Conservation (phyloP, 192 early-diverging fungal genomes). For the Obelidium mucronatum region DNA sequence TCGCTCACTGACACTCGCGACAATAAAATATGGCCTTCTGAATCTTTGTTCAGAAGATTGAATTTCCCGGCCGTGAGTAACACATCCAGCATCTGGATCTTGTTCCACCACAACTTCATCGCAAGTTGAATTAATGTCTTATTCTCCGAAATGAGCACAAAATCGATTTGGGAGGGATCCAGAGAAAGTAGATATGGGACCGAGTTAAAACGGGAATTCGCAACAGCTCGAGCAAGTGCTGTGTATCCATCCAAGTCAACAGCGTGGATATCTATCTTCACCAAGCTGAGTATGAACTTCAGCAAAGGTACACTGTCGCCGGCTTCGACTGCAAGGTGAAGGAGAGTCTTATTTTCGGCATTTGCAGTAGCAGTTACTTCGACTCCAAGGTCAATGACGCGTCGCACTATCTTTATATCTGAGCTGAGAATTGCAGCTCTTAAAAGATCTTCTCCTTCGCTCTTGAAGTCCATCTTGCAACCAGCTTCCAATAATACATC, state of each 20-base stretch:
- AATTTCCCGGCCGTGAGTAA: not conserved
- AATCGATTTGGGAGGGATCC: not conserved
- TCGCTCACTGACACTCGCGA: not conserved
- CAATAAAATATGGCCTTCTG: not conserved
- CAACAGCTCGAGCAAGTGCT: not conserved
- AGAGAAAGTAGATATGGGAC: not conserved
- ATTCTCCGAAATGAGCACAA: not conserved
- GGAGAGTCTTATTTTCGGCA: not conserved
- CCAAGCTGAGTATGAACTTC: not conserved
- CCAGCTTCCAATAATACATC: too few species aligned
- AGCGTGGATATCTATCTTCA: not conserved
- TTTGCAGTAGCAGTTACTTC: too few species aligned
- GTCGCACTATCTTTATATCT: too few species aligned
- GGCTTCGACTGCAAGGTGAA: not conserved
- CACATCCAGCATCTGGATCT: too few species aligned
- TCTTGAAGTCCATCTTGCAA: too few species aligned
- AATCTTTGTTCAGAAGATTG: not conserved
- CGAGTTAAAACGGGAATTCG: not conserved
- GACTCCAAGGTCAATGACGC: too few species aligned
- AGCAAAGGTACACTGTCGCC: not conserved
- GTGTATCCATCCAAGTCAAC: not conserved
- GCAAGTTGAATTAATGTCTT: too few species aligned
- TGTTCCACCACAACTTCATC: too few species aligned
- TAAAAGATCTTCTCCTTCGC: too few species aligned
- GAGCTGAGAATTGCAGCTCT: too few species aligned